phyloP scores from a whole-genome alignment of 768 basidiomycete genomes.

The Serpula lacrymans region DNA sequence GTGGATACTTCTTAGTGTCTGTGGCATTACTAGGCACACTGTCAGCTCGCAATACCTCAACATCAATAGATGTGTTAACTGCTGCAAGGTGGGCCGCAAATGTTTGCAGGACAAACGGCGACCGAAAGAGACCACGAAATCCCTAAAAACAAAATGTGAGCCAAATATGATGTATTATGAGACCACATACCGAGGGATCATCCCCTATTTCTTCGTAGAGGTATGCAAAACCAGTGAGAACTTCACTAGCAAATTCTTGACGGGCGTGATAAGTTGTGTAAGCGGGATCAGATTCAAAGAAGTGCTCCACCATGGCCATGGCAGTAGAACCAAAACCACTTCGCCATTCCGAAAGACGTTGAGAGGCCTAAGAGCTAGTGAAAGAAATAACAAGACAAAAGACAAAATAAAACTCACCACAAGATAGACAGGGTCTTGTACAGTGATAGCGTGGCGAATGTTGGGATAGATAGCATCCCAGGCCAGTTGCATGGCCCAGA shows the following conservation, averaged over 20 bases:
- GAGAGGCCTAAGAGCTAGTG: slow-evolving; percentile 1
- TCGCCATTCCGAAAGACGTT: slow-evolving; percentile 3
- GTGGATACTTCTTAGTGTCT: too few relatives aligned
- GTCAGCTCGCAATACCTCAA: too few relatives aligned
- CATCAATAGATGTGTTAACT: too few relatives aligned
- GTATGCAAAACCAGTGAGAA: slow-evolving; percentile 1
- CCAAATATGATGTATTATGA: too few relatives aligned
- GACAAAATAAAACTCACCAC: slow-evolving; percentile 5
- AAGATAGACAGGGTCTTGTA: slow-evolving; percentile 2
- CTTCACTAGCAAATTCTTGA: neutral
- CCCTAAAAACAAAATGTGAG: too few relatives aligned
- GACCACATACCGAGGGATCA: too few relatives aligned
- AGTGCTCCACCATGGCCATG: slow-evolving; percentile 3
- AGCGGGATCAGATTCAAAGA: slow-evolving; percentile 1
- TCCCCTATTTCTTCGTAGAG: slow-evolving; percentile 4
- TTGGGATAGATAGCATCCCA: slow-evolving; percentile 4
- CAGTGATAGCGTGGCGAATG: slow-evolving; percentile 2
- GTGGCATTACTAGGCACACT: too few relatives aligned
- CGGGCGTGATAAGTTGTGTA: neutral
- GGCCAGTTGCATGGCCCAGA: too few relatives aligned
- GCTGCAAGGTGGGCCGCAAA: slow-evolving; percentile 2
- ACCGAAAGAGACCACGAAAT: too few relatives aligned
- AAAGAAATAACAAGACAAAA: neutral
- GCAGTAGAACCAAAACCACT: slow-evolving; percentile 4
- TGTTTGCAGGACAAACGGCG: slow-evolving; percentile 1